Evolutionary conservation across 1,284 basidiomycete genomes (phyloP), one percentile per base, ranked within the genome.

Genomic region (Sporisorium graminicola): DNA sequence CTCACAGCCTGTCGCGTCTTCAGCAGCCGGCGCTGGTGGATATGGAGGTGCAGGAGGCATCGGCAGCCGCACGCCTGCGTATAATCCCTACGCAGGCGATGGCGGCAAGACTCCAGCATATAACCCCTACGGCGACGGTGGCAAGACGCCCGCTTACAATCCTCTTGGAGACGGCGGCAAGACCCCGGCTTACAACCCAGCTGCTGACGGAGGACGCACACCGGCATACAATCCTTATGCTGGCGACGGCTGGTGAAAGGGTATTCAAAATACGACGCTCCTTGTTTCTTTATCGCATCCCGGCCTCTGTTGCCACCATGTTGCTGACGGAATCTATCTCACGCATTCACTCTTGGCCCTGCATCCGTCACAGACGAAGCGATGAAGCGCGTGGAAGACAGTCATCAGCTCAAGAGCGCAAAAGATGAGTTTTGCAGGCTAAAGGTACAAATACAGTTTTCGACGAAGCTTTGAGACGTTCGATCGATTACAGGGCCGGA

Each of bases 101-200:
- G 81, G 81, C 27, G 74, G 68, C 49, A 75, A 74, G 64, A 82
- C 81, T 13, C 82, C 82, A 5, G 79, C 80, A 0, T 81, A 80
- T 66, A 75, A 75, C 46, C 78, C 74, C 1, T 59, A 56, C 26
- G 70, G 60, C 14, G 76, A 74, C 58, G 77, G 77, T 33, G 73
- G 78, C 22, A 68, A 74, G 60, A 76, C 74, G 44, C 77, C 74
- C 20, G 77, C 64, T 8, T 76, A 77, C 54, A 78, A 79, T 24
- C 66, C 70, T 16, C 40, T 72, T 6, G 68, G 51, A 22, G 78
- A 75, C 22, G 81, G 81, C n/a, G 80, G 78, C n/a, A 77, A 76
- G 50, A 84, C 82, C n/a, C 82, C 82, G 0, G 82, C 80, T 0
- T 82, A 84, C 74, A 78, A 78, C 35, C 73, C 77, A 14, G 49